phyloP scores from a whole-genome alignment of 2,329 filamentous ascomycete genomes.

The Dendryphion nanum region DNA sequence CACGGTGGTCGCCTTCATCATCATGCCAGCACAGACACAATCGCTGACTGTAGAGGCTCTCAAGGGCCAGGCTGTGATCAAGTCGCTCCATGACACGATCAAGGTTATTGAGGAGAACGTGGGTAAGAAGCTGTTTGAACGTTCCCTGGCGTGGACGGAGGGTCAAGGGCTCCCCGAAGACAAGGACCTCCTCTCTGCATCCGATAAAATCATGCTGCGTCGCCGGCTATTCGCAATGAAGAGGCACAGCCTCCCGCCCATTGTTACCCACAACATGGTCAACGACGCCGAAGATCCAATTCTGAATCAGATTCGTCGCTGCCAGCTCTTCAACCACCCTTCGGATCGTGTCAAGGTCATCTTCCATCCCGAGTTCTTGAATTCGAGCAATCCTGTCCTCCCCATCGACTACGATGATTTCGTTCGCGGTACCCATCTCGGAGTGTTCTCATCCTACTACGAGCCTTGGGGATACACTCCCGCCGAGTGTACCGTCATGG shows the following conservation, averaged over 20 bases:
- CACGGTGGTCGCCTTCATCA: constrained; percentile 95
- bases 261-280: constrained; percentile 98
- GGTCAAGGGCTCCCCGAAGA: constrained; percentile 91
- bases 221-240: constrained; percentile 97
- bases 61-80: constrained; percentile 96
- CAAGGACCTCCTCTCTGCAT: constrained; percentile 88
- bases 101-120: constrained; percentile 91
- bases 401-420: constrained; percentile 98
- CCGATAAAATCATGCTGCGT: constrained; percentile 89
- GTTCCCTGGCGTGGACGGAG: constrained; percentile 92
- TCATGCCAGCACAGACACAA: constrained; percentile 96
- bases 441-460: constrained; percentile 96
- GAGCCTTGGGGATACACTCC: constrained; percentile 99
- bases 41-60: constrained; percentile 93
- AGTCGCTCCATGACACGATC: constrained; percentile 89
- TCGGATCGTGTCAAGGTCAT: constrained; percentile 94
- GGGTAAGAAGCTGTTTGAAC: constrained; percentile 90
- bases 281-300: constrained; percentile 93
- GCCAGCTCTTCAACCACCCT: constrained; percentile 95
- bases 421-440: constrained; percentile 92
- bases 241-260: constrained; percentile 81
- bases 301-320: constrained; percentile 90
- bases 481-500: constrained; percentile 98
- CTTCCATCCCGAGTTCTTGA: constrained; percentile 97
- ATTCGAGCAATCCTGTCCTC: constrained; percentile 90